These are phyloP conservation scores for Nematocida minor DNA, from an alignment of 371 early-diverging fungal species.

Conservation along the genomic window DNA sequence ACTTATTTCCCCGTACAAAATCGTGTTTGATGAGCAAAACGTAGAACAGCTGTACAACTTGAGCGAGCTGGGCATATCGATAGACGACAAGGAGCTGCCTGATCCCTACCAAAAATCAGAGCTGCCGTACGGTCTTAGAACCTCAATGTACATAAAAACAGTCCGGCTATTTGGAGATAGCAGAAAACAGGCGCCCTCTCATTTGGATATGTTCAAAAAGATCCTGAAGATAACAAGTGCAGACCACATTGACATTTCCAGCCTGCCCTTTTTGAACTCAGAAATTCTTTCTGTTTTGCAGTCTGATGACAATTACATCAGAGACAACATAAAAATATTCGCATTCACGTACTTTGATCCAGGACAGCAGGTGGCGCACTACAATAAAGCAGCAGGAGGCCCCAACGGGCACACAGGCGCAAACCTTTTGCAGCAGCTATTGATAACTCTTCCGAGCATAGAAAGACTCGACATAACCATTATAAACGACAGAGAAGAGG, in stretches of 20 bases:
- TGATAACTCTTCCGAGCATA: constrained; percentile 20
- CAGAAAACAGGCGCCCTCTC: background rate
- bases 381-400: background rate
- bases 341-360: constrained; percentile 25
- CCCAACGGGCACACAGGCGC: background rate
- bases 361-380: background rate
- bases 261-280: background rate
- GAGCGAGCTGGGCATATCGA: constrained; percentile 5
- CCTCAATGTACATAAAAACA: background rate
- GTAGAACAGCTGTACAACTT: background rate
- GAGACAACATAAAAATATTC: constrained; percentile 2
- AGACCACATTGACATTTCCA: constrained; percentile 5
- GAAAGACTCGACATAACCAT: background rate
- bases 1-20: background rate
- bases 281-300: constrained; percentile 4
- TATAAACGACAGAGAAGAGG: background rate
- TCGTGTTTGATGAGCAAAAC: constrained; percentile 11
- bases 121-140: background rate
- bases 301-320: background rate
- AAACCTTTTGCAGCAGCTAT: background rate
- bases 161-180: constrained; percentile 16
- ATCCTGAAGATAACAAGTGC: constrained; percentile 6
- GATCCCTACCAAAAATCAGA: background rate
- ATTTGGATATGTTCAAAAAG: constrained; percentile 41
- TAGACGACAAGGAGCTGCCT: background rate